phyloP scores from a whole-genome alignment of 192 early-diverging fungal genomes.

The Coemansia sp. region DNA sequence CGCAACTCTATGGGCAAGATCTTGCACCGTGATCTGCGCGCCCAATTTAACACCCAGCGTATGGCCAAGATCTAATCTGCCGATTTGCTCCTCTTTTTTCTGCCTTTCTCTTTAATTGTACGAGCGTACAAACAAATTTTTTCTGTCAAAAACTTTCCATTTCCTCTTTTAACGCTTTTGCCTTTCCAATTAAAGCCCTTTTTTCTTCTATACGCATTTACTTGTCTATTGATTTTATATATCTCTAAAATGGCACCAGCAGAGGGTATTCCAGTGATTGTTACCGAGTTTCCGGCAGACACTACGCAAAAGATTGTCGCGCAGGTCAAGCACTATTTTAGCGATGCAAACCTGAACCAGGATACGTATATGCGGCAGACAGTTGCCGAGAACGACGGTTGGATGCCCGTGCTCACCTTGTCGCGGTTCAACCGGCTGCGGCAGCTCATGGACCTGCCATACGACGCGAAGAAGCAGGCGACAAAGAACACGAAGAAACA shows the following conservation, averaged over 20 bases:
- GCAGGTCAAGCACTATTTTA: conserved; percentile 56
- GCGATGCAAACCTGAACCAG: conserved; percentile 54
- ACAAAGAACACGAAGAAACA: conserved; percentile 7
- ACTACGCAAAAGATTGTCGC: conserved; percentile 28
- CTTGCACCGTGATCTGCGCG: conserved; percentile 30
- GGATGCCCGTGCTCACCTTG: conserved; percentile 30
- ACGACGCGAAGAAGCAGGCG: conserved; percentile 3
- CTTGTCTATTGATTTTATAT: neutral
- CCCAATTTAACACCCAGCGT: conserved; percentile 9
- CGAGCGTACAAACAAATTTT: neutral
- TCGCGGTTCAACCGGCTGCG: conserved; percentile 51
- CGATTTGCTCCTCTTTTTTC: conserved; percentile 4
- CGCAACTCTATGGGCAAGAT: conserved; percentile 45
- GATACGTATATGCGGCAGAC: conserved; percentile 48
- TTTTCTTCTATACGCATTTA: conserved; percentile 6
- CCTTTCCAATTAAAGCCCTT: neutral
- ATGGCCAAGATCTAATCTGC: conserved; percentile 29
- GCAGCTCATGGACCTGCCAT: conserved; percentile 38
- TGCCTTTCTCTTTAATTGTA: conserved; percentile 10
- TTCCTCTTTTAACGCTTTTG: conserved; percentile 5
- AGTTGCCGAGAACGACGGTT: conserved; percentile 35
- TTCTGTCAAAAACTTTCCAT: conserved; percentile 5
- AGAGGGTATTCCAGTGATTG: conserved; percentile 43
- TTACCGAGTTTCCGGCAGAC: conserved; percentile 19
- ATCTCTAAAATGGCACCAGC: conserved; percentile 23